Conservation (phyloP, 2,329 filamentous ascomycete species). For the Plenodomus biglobosus region DNA sequence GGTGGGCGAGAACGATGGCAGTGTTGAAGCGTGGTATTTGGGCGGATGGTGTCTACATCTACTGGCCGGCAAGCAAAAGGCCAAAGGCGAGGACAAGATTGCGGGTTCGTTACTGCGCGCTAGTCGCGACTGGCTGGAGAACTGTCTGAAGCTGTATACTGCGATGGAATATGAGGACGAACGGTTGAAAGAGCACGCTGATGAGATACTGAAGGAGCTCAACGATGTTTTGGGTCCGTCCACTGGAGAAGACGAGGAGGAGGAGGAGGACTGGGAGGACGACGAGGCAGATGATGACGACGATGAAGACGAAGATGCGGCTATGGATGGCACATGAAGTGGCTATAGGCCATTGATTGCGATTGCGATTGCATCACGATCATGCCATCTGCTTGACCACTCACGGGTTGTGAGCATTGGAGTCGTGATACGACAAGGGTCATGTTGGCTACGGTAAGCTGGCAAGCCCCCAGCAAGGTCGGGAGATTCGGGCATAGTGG, state of each 20-base stretch:
- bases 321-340: conserved; percentile 45
- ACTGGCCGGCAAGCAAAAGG: conserved; percentile 68
- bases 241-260: conserved; percentile 47
- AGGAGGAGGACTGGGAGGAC: conserved; percentile 47
- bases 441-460: neutral
- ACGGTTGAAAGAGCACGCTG: conserved; percentile 71
- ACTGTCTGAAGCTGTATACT: conserved; percentile 77
- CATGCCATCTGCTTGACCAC: neutral
- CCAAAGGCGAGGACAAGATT: conserved; percentile 54
- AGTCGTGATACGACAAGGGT: neutral
- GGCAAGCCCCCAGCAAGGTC: neutral
- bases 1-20: conserved; percentile 85
- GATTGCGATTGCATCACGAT: neutral
- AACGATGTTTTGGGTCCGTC: conserved; percentile 49
- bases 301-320: conserved; percentile 31
- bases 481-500: neutral
- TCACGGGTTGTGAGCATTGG: neutral
- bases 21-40: conserved; percentile 95
- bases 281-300: conserved; percentile 44
- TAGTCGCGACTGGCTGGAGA: conserved; percentile 79
- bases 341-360: neutral
- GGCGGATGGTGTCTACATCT: conserved; percentile 92
- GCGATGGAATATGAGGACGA: conserved; percentile 84
- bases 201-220: conserved; percentile 63
- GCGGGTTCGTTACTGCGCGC: conserved; percentile 65